Evolutionary conservation across 2,329 filamentous ascomycete species (phyloP).

Genomic region (Aspergillus fijiensis): DNA sequence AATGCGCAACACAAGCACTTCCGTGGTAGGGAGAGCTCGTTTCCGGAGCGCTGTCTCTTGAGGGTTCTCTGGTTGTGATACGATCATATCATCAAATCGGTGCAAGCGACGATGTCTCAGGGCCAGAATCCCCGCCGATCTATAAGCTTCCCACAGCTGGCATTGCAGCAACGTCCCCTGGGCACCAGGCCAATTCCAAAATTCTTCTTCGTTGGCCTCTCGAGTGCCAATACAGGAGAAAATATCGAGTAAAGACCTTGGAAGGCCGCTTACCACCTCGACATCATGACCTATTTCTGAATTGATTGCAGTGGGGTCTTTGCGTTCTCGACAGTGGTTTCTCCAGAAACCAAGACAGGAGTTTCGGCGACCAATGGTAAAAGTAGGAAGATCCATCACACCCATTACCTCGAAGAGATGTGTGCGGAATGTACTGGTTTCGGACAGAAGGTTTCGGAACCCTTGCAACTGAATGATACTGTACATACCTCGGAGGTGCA

Average conservation of each 20-base stretch:
- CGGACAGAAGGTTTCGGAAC: slow-evolving; percentile 1
- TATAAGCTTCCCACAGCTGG: slow-evolving; percentile 33
- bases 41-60: neutral
- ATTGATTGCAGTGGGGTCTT: slow-evolving; percentile 1
- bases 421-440: slow-evolving; percentile 17
- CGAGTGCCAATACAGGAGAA: slow-evolving; percentile 26
- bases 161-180: slow-evolving; percentile 26
- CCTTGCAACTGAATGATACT: slow-evolving; percentile 27
- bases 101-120: slow-evolving; percentile 17
- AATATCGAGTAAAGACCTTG: slow-evolving; percentile 28
- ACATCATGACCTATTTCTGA: slow-evolving; percentile 5
- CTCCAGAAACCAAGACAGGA: slow-evolving; percentile 30
- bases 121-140: slow-evolving; percentile 27
- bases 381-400: slow-evolving; percentile 31
- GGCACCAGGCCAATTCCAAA: slow-evolving; percentile 33
- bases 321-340: slow-evolving; percentile 21
- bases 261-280: slow-evolving; percentile 31
- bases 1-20: neutral
- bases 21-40: neutral
- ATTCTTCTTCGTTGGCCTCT: slow-evolving; percentile 24
- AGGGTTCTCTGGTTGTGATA: neutral
- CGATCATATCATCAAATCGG: neutral
- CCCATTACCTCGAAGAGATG: slow-evolving; percentile 35
- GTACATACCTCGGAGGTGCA: slow-evolving; percentile 35
- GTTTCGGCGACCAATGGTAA: slow-evolving; percentile 26